Evolutionary conservation across 2,329 filamentous ascomycete genomes (phyloP).

Genomic region (Cadophora sp.): DNA sequence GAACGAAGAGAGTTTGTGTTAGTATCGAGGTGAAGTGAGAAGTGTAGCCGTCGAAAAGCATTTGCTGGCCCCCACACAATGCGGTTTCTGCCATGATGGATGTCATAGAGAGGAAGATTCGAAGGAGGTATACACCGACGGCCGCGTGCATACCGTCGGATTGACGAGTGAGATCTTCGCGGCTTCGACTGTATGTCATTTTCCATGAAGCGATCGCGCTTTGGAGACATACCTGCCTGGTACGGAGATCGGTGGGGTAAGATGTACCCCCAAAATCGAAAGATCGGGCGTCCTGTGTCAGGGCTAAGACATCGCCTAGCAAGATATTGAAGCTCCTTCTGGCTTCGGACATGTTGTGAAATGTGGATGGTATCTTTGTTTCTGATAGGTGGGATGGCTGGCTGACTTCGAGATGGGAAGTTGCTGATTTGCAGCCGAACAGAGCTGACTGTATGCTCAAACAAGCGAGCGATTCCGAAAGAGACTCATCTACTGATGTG

Average conservation of each 20-base stretch:
- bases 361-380: constrained; percentile 3
- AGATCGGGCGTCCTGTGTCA: constrained; percentile 1
- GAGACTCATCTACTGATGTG: constrained; percentile 10
- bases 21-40: constrained; percentile 18
- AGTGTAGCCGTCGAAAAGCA: constrained; percentile 14
- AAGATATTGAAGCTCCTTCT: constrained; percentile 1
- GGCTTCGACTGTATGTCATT: constrained; percentile 8
- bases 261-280: background rate
- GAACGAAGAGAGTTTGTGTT: constrained; percentile 3
- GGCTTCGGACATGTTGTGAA: constrained; percentile 11
- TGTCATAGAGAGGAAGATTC: constrained; percentile 11
- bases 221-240: constrained; percentile 7
- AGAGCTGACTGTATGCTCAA: constrained; percentile 13
- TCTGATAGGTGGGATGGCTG: background rate
- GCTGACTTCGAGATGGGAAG: constrained; percentile 11
- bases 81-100: constrained; percentile 15
- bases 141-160: background rate
- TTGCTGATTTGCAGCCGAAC: constrained; percentile 12
- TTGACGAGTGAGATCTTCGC: background rate
- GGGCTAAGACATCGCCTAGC: background rate
- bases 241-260: background rate
- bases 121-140: background rate
- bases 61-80: background rate
- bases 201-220: constrained; percentile 7
- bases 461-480: constrained; percentile 2